A percentile compares a stretch with the other conserved stretches of the same genome.
These are phyloP conservation scores for Glycine latifolia DNA, from an alignment of 306 rosid genomes.

Conservation along the genomic window DNA sequence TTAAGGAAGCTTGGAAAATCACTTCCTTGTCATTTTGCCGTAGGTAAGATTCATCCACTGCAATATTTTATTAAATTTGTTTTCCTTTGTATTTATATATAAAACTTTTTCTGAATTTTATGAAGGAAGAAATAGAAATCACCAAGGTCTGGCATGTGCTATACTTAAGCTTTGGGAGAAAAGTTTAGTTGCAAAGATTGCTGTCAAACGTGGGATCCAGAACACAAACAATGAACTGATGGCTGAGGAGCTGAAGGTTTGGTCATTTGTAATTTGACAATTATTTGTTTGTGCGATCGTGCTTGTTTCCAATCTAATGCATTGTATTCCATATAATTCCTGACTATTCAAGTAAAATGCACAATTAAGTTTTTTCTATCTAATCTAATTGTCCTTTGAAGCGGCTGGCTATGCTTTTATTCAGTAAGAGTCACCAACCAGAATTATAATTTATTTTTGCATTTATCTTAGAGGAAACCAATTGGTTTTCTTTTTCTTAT, in stretches of 20 bases:
- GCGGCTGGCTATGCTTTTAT: conserved; percentile 19
- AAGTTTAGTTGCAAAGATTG: conserved; percentile 87
- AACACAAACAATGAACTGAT: conserved; percentile 95
- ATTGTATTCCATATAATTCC: conserved; percentile 17
- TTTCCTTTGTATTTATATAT: conserved; percentile 38
- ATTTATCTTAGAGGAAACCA: neutral
- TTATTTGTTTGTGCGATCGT: neutral
- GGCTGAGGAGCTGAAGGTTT: conserved; percentile 91
- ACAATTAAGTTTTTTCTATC: neutral
- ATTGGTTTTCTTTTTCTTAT: conserved; percentile 20
- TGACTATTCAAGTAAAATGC: conserved; percentile 26
- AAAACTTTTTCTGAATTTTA: conserved; percentile 35
- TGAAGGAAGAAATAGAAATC: conserved; percentile 95
- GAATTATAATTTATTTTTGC: neutral
- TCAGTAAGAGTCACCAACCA: conserved; percentile 3
- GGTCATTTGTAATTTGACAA: conserved; percentile 41
- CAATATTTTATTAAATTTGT: conserved; percentile 29
- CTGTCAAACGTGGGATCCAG: conserved; percentile 97
- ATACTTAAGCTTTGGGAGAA: conserved; percentile 93
- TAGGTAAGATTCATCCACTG: conserved; percentile 63
- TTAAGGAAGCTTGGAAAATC: conserved; percentile 79
- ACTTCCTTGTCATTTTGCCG: conserved; percentile 95
- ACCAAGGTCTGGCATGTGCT: conserved; percentile 93
- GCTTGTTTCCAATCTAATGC: conserved; percentile 25
- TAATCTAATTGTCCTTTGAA: too few relatives aligned